Base-by-base conservation (phyloP, 2,329 filamentous ascomycete genomes). In the Ceratocystis lukuohia region DNA sequence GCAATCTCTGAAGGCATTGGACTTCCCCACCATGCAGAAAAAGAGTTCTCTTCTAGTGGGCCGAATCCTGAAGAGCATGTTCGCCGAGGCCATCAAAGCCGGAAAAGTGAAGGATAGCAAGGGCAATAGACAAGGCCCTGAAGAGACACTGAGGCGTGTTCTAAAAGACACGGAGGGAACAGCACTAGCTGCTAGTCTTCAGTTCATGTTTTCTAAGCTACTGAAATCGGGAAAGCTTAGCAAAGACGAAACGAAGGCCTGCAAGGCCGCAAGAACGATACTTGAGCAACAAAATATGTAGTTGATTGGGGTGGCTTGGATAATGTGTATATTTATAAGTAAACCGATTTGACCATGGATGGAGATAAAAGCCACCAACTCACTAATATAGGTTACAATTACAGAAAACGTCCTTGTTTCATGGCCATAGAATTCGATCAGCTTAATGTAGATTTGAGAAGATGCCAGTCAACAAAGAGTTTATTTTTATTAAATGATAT, bases 11-110 rank as follows among this genome's bases (percentile, higher is more conserved):
- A 87, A 88, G 75, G 85, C 85, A 17, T 81, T 97, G 57, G 91
- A 94, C 70, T 84, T 96, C 65, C 83, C 85, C 0, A 89, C 89
- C 70, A 75, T 96, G 63, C 88, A 91, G 72, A 78, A 84, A 6
- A 91, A 88, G 76, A 90, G 89, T 0, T 85, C 82, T 66, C 83
- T 84, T 28, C 94, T 97, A 72, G 80, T 92, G 59, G 91, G 96
- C 74, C 78, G 94, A 6, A 76, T 96, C 70, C 79, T 97, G 17
- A 85, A 94, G 62, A 88, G 85, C 1, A 75, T 91, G 12, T 83
- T 97, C 41, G 80, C 89, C 59, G 83, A 87, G 70, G 84, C 85
- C 17, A 66, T 75, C 66, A 74, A 77, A 68, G 72, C 74, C 37
- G 77, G 80, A 65, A 76, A 71, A 3, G 73, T 74, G 1, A 78